Conservation (phyloP, 148 eudicot species). For the Tetragonia tetragonoides region DNA sequence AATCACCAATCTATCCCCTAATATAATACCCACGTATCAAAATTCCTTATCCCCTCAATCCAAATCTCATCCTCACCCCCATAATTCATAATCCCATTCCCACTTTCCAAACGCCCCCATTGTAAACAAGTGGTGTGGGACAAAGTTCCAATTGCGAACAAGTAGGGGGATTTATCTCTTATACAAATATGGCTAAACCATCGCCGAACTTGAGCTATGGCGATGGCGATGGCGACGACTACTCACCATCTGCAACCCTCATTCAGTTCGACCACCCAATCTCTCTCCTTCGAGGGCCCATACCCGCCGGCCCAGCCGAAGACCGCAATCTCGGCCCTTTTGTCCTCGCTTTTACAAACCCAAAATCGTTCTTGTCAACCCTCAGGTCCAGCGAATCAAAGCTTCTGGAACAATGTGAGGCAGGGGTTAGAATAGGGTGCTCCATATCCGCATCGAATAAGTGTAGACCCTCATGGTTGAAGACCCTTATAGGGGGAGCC, state of each 20-base stretch:
- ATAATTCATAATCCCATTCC: too few relatives aligned
- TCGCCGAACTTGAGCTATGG: slow-evolving; percentile 9
- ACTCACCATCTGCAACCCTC: slow-evolving; percentile 53
- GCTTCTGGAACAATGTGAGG: slow-evolving; percentile 52
- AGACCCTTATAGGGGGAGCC: slow-evolving; percentile 29
- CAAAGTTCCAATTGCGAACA: too few relatives aligned
- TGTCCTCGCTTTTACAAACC: slow-evolving; percentile 52
- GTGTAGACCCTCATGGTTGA: slow-evolving; percentile 74
- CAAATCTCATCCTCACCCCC: too few relatives aligned
- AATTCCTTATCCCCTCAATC: too few relatives aligned
- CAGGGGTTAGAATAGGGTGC: slow-evolving; percentile 66
- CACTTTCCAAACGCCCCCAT: too few relatives aligned
- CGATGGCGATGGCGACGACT: slow-evolving; percentile 37
- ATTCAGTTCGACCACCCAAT: slow-evolving; percentile 47
- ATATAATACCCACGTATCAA: too few relatives aligned
- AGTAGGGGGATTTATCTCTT: too few relatives aligned
- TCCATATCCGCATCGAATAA: slow-evolving; percentile 60
- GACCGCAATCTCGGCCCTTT: slow-evolving; percentile 45
- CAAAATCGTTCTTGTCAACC: slow-evolving; percentile 45
- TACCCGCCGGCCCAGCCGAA: slow-evolving; percentile 41
- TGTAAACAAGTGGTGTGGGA: too few relatives aligned
- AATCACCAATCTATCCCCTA: too few relatives aligned
- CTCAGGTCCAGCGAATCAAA: slow-evolving; percentile 37
- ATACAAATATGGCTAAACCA: slow-evolving; percentile 11
- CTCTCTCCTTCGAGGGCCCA: slow-evolving; percentile 59